Evolutionary conservation across 306 rosid species (phyloP).

Genomic region (Quercus mongolica): DNA sequence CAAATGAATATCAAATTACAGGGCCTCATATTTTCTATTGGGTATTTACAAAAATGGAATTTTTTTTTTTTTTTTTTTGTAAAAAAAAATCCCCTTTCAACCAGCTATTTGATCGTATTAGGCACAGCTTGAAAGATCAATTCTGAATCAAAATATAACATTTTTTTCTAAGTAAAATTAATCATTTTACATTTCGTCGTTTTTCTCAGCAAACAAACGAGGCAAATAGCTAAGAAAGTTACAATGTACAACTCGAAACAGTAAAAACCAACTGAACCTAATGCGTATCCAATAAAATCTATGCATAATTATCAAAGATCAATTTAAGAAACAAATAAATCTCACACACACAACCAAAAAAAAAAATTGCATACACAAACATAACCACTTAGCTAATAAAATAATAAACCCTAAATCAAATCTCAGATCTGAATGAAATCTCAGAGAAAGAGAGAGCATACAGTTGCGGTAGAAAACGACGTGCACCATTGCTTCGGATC

Average conservation of each 20-base stretch:
- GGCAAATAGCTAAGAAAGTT: background rate
- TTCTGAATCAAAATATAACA: too few species aligned
- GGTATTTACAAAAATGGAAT: background rate
- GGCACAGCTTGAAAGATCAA: background rate
- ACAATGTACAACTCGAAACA: background rate
- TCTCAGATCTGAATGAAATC: background rate
- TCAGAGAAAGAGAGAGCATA: background rate
- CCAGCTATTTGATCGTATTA: background rate
- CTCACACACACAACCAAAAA: background rate
- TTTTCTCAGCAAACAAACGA: background rate
- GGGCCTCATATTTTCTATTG: background rate
- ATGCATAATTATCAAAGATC: background rate
- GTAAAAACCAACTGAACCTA: background rate
- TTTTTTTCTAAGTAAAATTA: too few species aligned
- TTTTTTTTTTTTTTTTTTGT: too few species aligned
- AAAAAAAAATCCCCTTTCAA: background rate
- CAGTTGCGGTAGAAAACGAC: constrained; percentile 31
- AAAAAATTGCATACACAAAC: background rate
- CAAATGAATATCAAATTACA: background rate
- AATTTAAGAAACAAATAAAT: background rate
- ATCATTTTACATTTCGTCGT: too few species aligned
- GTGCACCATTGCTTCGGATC: constrained; percentile 31
- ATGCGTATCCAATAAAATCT: background rate
- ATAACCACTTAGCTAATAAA: background rate
- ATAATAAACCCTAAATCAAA: background rate